A percentile compares a stretch with the other conserved stretches of the same genome.
These are phyloP conservation scores for Kwoniella sp. DNA, from an alignment of 768 basidiomycete genomes.

Conservation along the genomic window DNA sequence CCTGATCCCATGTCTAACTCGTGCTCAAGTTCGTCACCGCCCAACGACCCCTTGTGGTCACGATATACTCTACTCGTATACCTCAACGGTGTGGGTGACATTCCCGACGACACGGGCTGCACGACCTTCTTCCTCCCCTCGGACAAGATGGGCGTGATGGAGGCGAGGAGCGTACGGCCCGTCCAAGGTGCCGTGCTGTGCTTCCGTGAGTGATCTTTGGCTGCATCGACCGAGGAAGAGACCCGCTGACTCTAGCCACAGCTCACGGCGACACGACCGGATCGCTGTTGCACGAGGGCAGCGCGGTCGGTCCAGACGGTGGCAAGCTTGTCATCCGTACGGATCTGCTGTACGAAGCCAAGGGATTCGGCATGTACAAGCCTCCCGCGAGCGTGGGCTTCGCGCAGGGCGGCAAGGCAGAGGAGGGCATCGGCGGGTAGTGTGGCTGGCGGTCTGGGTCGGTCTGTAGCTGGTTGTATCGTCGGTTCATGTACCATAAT, in stretches of 20 bases:
- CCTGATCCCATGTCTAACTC: neutral
- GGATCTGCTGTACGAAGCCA: constrained; percentile 49
- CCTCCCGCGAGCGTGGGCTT: constrained; percentile 40
- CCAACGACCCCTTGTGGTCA: constrained; percentile 55
- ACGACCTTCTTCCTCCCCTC: constrained; percentile 61
- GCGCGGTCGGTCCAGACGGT: constrained; percentile 44
- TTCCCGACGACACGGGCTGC: constrained; percentile 52
- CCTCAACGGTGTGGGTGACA: constrained; percentile 53
- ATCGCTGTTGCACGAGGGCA: constrained; percentile 50
- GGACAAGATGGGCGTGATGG: constrained; percentile 52
- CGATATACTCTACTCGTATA: constrained; percentile 57
- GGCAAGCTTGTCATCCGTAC: constrained; percentile 51
- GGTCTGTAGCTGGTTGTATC: too few species aligned
- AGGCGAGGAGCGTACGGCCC: constrained; percentile 56
- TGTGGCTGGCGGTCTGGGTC: neutral
- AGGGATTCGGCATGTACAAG: constrained; percentile 46
- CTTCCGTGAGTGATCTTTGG: constrained; percentile 51
- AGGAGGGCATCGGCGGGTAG: constrained; percentile 39
- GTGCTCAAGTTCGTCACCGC: constrained; percentile 37
- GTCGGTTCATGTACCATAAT: too few species aligned
- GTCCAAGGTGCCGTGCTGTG: constrained; percentile 56
- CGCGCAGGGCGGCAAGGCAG: constrained; percentile 35
- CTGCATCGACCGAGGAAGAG: too few species aligned
- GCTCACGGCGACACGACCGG: constrained; percentile 50
- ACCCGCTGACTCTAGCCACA: constrained; percentile 5